Evolutionary conservation across 495 filamentous ascomycete species (phyloP), one percentile per base, ranked within the genome.

Genomic region (Neurospora sp.): DNA sequence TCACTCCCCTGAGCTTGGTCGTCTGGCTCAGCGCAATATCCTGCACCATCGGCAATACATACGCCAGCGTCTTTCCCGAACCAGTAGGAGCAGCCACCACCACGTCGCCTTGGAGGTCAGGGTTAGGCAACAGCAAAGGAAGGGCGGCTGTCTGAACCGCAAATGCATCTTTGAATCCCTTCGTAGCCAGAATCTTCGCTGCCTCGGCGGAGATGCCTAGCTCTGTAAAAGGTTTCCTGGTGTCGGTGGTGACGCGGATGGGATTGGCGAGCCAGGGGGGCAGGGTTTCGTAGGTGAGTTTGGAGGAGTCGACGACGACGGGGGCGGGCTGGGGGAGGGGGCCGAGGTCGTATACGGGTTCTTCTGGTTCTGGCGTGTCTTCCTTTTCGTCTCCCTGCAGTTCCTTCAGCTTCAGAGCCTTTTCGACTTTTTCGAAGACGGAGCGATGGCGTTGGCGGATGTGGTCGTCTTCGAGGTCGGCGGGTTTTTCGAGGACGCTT

Each of bases 31-130:
- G 81, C 70, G 89, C 88, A 48, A 98, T 81, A n/a, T 88, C 87
- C 45, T 93, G 89, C 19, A 97, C 83, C 75, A 98, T 88, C 0
- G 95, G 95, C n/a, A 98, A 84, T 1, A 94, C 86, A 74, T 98
- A 98, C 6, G 95, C 90, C 4, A 98, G 82, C 0, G 95, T 98
- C 79, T 98, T 98, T 69, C 95, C 95, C 0, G 95, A 98, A 5
- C 95, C 95, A 1, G 95, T 98, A 4, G 93, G 89, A 1, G 95
- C 95, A 28, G 93, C 94, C 19, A 98, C 88, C 70, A 96, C 92
- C 8, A 98, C 74, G 82, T 98, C 95, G 3, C 93, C 92, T 3
- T 85, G 80, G 72, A 87, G 79, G 19, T 81, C 79, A 0, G 87
- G 87, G 17, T 77, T 76, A 9, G 91, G 88, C 1, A 95, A 81